Conservation (phyloP, 352 stramenopile genomes). For the Pythium dissotocum region DNA sequence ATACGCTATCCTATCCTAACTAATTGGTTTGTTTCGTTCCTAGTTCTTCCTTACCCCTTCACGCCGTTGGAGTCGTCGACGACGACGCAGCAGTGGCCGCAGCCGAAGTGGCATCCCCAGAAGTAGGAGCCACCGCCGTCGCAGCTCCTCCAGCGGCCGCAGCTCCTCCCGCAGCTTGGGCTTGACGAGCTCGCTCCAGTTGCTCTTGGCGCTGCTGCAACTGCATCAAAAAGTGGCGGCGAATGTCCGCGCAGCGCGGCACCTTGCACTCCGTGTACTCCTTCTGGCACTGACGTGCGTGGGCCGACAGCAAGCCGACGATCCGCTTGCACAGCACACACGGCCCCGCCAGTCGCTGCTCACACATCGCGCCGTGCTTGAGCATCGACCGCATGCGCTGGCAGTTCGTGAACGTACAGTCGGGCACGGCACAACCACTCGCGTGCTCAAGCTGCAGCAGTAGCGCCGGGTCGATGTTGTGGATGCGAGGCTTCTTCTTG, state of each 20-base stretch:
- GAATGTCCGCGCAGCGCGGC: slow-evolving; percentile 83
- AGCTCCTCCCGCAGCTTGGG: slow-evolving; percentile 23
- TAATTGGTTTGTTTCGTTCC: slow-evolving; percentile 2
- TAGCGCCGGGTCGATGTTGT: slow-evolving; percentile 88
- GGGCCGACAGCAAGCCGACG: slow-evolving; percentile 76
- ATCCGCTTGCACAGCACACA: slow-evolving; percentile 89
- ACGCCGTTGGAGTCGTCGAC: slow-evolving; percentile 17
- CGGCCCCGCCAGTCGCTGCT: slow-evolving; percentile 75
- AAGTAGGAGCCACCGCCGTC: slow-evolving; percentile 11
- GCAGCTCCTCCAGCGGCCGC: slow-evolving; percentile 5
- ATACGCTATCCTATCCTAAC: slow-evolving; percentile 15
- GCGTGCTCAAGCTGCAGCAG: slow-evolving; percentile 85
- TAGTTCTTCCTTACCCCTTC: background rate
- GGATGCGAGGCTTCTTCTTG: slow-evolving; percentile 89
- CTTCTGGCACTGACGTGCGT: slow-evolving; percentile 83
- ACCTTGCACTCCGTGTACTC: slow-evolving; percentile 78
- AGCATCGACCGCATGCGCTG: slow-evolving; percentile 88
- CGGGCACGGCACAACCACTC: slow-evolving; percentile 62
- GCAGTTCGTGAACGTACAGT: slow-evolving; percentile 87
- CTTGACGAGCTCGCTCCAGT: slow-evolving; percentile 44
- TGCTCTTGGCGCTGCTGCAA: slow-evolving; percentile 76
- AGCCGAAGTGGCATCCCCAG: background rate
- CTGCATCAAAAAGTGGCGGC: slow-evolving; percentile 79
- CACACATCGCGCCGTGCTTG: slow-evolving; percentile 85
- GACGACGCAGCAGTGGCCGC: background rate